phyloP scores from a whole-genome alignment of 371 early-diverging fungal species.

The Paramicrosporidium saccamoebae region DNA sequence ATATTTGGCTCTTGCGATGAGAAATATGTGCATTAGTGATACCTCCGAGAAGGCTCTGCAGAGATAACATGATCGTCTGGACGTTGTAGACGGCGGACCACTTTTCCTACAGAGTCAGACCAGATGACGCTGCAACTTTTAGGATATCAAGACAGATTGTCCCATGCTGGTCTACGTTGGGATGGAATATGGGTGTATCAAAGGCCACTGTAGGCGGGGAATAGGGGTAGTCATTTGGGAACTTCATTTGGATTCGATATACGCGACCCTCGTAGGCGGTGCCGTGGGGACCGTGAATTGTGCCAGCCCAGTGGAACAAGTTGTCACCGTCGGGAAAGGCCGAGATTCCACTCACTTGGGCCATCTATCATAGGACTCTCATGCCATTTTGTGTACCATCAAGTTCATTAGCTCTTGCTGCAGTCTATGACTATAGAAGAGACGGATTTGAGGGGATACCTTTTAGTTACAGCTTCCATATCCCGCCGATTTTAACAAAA shows the following conservation, averaged over 20 bases:
- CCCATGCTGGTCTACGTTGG: slow-evolving; percentile 21
- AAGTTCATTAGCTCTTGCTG: slow-evolving; percentile 7
- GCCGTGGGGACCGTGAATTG: slow-evolving; percentile 11
- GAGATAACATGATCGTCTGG: slow-evolving; percentile 17
- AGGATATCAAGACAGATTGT: slow-evolving; percentile 28
- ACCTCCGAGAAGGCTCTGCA: slow-evolving; percentile 21
- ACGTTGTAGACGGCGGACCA: slow-evolving; percentile 34
- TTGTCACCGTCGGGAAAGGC: slow-evolving; percentile 19
- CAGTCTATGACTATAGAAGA: too few species aligned
- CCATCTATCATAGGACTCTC: slow-evolving; percentile 10
- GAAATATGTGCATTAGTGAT: slow-evolving; percentile 1
- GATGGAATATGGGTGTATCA: slow-evolving; percentile 19
- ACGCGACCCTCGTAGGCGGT: slow-evolving; percentile 16
- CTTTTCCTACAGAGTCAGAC: slow-evolving; percentile 10
- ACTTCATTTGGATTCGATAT: slow-evolving; percentile 17
- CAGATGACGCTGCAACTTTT: slow-evolving; percentile 7
- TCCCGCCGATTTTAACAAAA: too few species aligned
- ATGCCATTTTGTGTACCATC: slow-evolving; percentile 4
- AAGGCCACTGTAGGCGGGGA: slow-evolving; percentile 17
- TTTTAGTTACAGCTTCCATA: too few species aligned
- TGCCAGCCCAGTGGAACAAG: slow-evolving; percentile 15
- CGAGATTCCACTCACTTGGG: slow-evolving; percentile 12
- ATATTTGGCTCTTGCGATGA: slow-evolving; percentile 18
- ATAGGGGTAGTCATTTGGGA: slow-evolving; percentile 22
- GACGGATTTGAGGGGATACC: too few species aligned